Evolutionary conservation across 164 flowering plant species (phyloP).

Genomic region (Berberis thunbergii): DNA sequence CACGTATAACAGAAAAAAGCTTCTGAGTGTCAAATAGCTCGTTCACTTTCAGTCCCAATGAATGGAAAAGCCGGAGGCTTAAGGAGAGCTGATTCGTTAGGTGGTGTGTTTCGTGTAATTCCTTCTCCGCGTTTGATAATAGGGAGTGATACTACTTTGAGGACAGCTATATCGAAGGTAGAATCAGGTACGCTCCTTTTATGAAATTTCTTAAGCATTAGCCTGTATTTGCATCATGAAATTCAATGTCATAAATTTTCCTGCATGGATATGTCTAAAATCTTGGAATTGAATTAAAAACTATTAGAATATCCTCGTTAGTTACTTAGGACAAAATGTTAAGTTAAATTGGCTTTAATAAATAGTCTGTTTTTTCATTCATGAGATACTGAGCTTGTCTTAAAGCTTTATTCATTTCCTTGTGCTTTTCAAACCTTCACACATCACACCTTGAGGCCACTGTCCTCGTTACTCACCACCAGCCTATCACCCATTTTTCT

Average conservation of each 20-base stretch:
- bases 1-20: conserved; percentile 40
- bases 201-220: background rate
- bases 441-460: too few species aligned
- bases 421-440: too few species aligned
- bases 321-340: too few species aligned
- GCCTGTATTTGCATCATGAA: background rate
- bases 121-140: conserved; percentile 62
- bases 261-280: background rate
- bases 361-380: too few species aligned
- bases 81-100: conserved; percentile 57
- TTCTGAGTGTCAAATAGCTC: conserved; percentile 35
- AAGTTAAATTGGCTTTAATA: too few species aligned
- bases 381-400: too few species aligned
- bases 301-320: too few species aligned
- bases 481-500: too few species aligned
- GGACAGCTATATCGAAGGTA: conserved; percentile 16
- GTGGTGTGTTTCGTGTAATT: conserved; percentile 55
- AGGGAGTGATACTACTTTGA: conserved; percentile 20
- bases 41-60: conserved; percentile 87
- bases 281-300: too few species aligned
- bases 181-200: conserved; percentile 44
- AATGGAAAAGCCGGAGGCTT: conserved; percentile 35
- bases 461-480: too few species aligned
- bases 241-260: background rate
- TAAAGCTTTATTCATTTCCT: too few species aligned